Evolutionary conservation across 176 grass and related monocot genomes (phyloP), one percentile per base, ranked within the genome.

Genomic region (Aegilops umbellulata): DNA sequence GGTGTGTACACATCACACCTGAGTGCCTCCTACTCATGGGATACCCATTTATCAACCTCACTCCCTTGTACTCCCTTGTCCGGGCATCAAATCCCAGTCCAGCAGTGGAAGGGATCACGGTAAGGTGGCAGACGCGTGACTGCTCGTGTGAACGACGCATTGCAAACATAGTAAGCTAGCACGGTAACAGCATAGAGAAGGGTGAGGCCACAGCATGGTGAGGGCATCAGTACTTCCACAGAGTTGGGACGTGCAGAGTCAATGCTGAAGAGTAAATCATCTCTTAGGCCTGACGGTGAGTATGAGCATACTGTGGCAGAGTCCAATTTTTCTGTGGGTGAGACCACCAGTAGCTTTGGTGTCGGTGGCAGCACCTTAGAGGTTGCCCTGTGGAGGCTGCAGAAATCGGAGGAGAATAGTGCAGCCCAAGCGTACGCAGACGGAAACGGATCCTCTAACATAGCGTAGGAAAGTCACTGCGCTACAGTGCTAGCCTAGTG

Each of bases 261-360:
- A 61, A 79, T 11, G 47, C 32, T 79, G 76, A 79, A 61, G 51
- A 62, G 51, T 34, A 79, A 58, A 22, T 60, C 71, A 74, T 74
- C 41, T 74, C 74, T 29, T 11, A 13, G 10, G 27, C 10, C 4
- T 15, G 53, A 47, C 41, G 6, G 53, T 7, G 55, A 62, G 32
- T 4, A 79, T 7, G 10, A 61, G 55, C 38, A 62, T 31, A 79
- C 55, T 24, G 20, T 22, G 10, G 31, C 16, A 10, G 53, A 79
- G 76, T 79, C 20, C 70, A 74, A 26, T 46, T 24, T 25, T 46
- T n/a, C 24, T 26, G 39, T 46, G 70, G 70, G 23, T 5, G 39
- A 44, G n/a, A 74, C 13, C 2, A 74, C 70, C n/a, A 74, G 70
- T 44, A 74, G 38, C 39, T 74, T 74, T 74, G 70, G n/a, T 74